Evolutionary conservation across 805 yeast species (phyloP).

Genomic region (Ogataea polymorpha): DNA sequence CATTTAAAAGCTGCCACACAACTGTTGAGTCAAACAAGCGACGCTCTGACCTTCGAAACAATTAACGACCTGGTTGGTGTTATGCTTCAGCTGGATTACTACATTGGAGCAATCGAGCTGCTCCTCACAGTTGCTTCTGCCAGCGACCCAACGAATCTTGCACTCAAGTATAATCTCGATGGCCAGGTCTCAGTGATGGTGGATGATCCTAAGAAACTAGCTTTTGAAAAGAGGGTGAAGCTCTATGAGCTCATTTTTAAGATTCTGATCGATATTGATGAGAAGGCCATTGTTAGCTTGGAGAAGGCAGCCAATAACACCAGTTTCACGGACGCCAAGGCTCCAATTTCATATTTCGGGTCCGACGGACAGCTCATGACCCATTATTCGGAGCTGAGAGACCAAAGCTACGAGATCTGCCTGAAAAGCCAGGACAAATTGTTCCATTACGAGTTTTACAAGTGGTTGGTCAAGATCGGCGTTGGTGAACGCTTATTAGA

Average conservation of each 20-base stretch:
- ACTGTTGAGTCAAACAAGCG: constrained; percentile 76
- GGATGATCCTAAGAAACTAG: constrained; percentile 49
- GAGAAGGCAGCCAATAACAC: constrained; percentile 26
- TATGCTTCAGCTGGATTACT: constrained; percentile 74
- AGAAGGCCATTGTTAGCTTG: constrained; percentile 47
- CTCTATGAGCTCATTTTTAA: constrained; percentile 75
- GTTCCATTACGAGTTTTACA: constrained; percentile 91
- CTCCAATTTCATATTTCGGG: constrained; percentile 25
- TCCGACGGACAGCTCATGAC: constrained; percentile 37
- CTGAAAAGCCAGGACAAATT: constrained; percentile 71
- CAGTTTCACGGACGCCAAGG: constrained; percentile 14
- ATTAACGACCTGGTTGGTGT: constrained; percentile 76
- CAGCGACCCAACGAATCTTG: constrained; percentile 57
- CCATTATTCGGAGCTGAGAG: constrained; percentile 58
- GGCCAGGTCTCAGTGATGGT: constrained; percentile 24
- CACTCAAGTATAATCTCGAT: constrained; percentile 52
- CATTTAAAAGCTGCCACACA: constrained; percentile 72
- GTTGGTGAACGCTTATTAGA: constrained; percentile 73
- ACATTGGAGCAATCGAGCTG: constrained; percentile 82
- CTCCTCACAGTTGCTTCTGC: constrained; percentile 72
- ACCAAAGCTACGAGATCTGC: constrained; percentile 70
- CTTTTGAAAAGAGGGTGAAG: constrained; percentile 50
- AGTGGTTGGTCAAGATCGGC: constrained; percentile 83
- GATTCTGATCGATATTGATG: constrained; percentile 69
- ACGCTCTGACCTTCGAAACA: constrained; percentile 72